Percentiles rank a stretch among this genome's conserved stretches.
Conservation (phyloP, 2,329 filamentous ascomycete species). For the Microcera coccophila region DNA sequence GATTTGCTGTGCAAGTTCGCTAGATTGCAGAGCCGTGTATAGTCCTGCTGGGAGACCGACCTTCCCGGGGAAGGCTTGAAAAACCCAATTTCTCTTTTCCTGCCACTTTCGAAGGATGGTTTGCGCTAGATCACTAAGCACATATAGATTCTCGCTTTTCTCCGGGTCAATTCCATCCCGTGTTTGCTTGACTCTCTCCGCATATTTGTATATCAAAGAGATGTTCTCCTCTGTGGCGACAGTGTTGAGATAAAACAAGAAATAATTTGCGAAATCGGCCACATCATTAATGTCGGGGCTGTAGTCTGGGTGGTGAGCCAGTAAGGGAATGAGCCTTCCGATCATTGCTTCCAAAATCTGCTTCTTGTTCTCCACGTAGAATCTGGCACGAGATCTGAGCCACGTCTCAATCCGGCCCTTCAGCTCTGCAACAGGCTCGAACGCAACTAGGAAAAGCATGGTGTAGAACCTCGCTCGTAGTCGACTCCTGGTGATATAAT, state of each 20-base stretch:
- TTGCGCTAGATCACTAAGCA: conserved; percentile 82
- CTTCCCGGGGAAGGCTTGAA: conserved; percentile 79
- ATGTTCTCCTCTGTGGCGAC: conserved; percentile 85
- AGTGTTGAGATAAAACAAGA: conserved; percentile 80
- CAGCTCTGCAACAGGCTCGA: conserved; percentile 74
- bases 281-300: conserved; percentile 62
- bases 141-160: conserved; percentile 72
- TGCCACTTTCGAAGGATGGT: conserved; percentile 80
- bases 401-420: conserved; percentile 77
- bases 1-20: conserved; percentile 76
- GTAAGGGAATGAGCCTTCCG: conserved; percentile 75
- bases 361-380: conserved; percentile 55
- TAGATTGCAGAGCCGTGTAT: conserved; percentile 70
- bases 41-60: conserved; percentile 75
- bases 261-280: conserved; percentile 79
- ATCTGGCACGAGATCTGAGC: conserved; percentile 75
- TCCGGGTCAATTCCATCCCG: conserved; percentile 69
- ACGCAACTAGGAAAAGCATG: conserved; percentile 84
- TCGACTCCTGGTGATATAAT: conserved; percentile 73
- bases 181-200: conserved; percentile 88
- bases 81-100: conserved; percentile 78
- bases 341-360: conserved; percentile 76
- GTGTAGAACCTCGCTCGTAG: conserved; percentile 79
- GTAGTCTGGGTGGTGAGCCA: conserved; percentile 94
- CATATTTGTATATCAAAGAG: conserved; percentile 84